phyloP scores from a whole-genome alignment of 164 flowering plant species.

The Vitis rupestris region DNA sequence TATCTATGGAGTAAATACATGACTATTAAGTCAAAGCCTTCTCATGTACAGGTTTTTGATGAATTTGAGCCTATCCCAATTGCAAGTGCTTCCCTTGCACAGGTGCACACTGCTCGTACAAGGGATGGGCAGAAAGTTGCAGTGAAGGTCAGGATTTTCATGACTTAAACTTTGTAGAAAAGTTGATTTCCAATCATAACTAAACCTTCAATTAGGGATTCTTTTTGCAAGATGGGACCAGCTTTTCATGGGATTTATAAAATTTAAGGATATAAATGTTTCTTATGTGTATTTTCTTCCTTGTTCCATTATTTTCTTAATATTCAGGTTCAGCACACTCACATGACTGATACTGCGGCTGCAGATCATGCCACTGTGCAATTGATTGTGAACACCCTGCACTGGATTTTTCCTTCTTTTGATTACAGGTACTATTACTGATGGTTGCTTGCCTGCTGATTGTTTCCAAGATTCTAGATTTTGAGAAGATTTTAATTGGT shows the following conservation, averaged over 20 bases:
- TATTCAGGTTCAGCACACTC: constrained; percentile 94
- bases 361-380: constrained; percentile 90
- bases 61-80: constrained; percentile 86
- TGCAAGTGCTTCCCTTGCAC: constrained; percentile 99
- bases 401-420: constrained; percentile 78
- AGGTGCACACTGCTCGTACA: constrained; percentile 88
- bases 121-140: constrained; percentile 93
- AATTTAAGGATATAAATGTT: not conserved
- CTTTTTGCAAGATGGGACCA: constrained; percentile 4
- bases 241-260: constrained; percentile 4
- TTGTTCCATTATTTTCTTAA: constrained; percentile 11
- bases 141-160: constrained; percentile 63
- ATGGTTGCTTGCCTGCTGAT: not conserved
- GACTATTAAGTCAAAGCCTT: constrained; percentile 14
- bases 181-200: too few species aligned
- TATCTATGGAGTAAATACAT: not conserved
- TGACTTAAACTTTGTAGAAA: too few species aligned
- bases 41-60: constrained; percentile 53
- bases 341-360: constrained; percentile 95
- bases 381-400: constrained; percentile 71
- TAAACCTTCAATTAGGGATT: not conserved
- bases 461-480: not conserved
- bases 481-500: not conserved
- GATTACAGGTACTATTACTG: constrained; percentile 74
- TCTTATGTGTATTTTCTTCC: not conserved